Conservation (phyloP, 441 rosid genomes). For the Aquilaria agallochum region DNA sequence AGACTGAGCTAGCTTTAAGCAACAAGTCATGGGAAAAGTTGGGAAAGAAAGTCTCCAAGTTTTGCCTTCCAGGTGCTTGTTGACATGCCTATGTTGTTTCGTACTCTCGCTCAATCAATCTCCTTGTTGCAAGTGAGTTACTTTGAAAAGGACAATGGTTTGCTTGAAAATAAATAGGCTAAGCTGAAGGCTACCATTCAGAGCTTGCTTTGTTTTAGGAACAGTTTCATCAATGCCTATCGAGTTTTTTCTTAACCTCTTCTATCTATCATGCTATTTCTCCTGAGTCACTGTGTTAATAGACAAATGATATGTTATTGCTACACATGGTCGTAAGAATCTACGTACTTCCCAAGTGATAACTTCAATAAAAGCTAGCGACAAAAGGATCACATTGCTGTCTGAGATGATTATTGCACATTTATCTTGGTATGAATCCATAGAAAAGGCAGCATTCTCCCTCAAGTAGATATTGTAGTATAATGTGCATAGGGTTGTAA, state of each 20-base stretch:
- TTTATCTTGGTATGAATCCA: slow-evolving; percentile 65
- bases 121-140: slow-evolving; percentile 42
- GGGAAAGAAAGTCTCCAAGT: slow-evolving; percentile 47
- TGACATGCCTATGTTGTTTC: slow-evolving; percentile 12
- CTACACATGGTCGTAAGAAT: slow-evolving; percentile 44
- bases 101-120: background rate
- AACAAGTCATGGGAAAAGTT: slow-evolving; percentile 48
- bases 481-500: slow-evolving; percentile 49
- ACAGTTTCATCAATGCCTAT: slow-evolving; percentile 60
- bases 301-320: background rate
- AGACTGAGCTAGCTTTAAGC: slow-evolving; percentile 47
- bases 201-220: slow-evolving; percentile 63
- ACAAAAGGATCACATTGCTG: slow-evolving; percentile 41
- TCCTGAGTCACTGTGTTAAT: slow-evolving; percentile 1
- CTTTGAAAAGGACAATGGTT: slow-evolving; percentile 64
- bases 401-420: slow-evolving; percentile 64
- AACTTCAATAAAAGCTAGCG: slow-evolving; percentile 50
- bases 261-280: slow-evolving; percentile 1
- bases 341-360: slow-evolving; percentile 58
- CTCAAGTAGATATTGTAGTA: slow-evolving; percentile 51
- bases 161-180: slow-evolving; percentile 65
- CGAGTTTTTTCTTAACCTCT: slow-evolving; percentile 37
- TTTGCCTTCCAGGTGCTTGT: slow-evolving; percentile 21
- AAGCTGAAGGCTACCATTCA: slow-evolving; percentile 63
- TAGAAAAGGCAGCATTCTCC: slow-evolving; percentile 69